These are phyloP conservation scores for Ceratocystis destructans DNA, from an alignment of 2,329 filamentous ascomycete genomes.

Conservation along the genomic window DNA sequence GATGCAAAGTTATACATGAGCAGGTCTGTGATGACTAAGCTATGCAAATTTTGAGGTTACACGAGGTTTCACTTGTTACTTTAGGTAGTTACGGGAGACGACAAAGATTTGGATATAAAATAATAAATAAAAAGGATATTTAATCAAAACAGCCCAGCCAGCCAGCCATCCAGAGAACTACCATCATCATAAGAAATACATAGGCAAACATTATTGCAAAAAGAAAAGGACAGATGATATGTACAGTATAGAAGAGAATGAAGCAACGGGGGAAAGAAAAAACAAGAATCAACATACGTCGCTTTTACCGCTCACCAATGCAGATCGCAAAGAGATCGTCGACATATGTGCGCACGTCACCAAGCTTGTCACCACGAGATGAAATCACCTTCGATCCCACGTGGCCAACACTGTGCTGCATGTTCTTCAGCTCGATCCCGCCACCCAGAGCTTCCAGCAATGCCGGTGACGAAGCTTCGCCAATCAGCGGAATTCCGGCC, in stretches of 20 bases:
- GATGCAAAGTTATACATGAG: no score
- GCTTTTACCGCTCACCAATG: conserved; percentile 14
- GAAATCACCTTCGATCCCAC: conserved; percentile 23
- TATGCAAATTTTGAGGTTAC: no score
- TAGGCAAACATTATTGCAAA: neutral
- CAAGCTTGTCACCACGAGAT: conserved; percentile 26
- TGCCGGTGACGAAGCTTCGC: conserved; percentile 10
- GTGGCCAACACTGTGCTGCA: conserved; percentile 23
- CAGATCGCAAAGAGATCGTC: conserved; percentile 29
- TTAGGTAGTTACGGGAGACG: no score
- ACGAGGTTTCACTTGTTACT: no score
- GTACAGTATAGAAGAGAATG: neutral
- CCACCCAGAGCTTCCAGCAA: neutral
- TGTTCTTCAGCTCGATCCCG: conserved; percentile 15
- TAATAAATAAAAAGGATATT: neutral
- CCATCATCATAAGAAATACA: neutral
- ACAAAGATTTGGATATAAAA: neutral
- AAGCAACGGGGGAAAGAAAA: neutral
- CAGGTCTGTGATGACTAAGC: no score
- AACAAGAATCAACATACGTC: neutral
- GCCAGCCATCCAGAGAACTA: neutral
- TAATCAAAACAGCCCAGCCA: neutral
- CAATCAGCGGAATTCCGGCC: conserved; percentile 13
- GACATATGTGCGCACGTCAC: conserved; percentile 30
- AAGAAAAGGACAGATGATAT: neutral